phyloP scores from a whole-genome alignment of 2,329 filamentous ascomycete species.

The Daldinia eschscholtzii region DNA sequence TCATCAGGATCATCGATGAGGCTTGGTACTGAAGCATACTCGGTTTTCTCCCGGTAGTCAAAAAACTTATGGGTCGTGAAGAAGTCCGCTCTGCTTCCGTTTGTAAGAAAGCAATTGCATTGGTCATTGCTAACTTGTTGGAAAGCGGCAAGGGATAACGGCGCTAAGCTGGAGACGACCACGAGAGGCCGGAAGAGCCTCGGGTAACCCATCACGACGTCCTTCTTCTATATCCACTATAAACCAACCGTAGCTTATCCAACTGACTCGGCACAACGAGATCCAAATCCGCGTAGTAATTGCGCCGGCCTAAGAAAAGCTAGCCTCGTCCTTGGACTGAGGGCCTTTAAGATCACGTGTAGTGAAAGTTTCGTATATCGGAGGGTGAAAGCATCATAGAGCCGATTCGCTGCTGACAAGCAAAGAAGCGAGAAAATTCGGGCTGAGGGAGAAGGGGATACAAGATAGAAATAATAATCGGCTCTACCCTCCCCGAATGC shows the following conservation, averaged over 20 bases:
- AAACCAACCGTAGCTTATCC: conserved; percentile 7
- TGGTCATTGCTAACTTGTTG: conserved; percentile 44
- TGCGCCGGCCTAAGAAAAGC: conserved; percentile 13
- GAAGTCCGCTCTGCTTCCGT: conserved; percentile 59
- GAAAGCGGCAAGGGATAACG: conserved; percentile 38
- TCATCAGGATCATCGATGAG: conserved; percentile 48
- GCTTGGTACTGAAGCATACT: conserved; percentile 54
- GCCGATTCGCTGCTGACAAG: conserved; percentile 7
- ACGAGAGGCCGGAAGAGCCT: conserved; percentile 31
- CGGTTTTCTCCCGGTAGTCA: conserved; percentile 61
- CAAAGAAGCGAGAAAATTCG: conserved; percentile 20
- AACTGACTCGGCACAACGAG: neutral
- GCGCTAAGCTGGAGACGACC: conserved; percentile 34
- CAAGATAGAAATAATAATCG: conserved; percentile 31
- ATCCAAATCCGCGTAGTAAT: conserved; percentile 7
- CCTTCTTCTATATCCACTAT: conserved; percentile 14
- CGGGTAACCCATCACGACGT: conserved; percentile 28
- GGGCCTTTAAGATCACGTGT: conserved; percentile 21
- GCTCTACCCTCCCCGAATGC: conserved; percentile 7
- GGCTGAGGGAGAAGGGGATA: conserved; percentile 19
- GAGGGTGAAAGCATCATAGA: conserved; percentile 24
- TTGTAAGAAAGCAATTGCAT: conserved; percentile 64
- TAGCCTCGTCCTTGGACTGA: conserved; percentile 17
- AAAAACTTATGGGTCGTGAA: conserved; percentile 63
- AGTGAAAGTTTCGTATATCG: conserved; percentile 21